Evolutionary conservation across 2,329 filamentous ascomycete species (phyloP).

Genomic region (Aspergillus niger): DNA sequence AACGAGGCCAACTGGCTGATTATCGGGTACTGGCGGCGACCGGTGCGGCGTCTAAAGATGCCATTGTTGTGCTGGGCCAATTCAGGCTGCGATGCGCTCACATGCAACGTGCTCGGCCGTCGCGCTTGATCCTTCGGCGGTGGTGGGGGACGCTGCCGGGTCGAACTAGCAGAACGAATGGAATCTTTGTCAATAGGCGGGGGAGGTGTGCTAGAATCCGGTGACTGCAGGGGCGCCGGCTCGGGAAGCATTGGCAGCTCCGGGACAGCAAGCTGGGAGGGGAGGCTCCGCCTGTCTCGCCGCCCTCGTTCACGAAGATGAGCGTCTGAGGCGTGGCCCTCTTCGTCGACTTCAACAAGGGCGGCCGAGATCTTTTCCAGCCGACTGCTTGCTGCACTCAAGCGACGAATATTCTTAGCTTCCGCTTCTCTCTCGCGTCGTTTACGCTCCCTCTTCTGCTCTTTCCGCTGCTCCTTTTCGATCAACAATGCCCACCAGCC

Average conservation of each 20-base stretch:
- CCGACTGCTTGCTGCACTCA: slow-evolving; percentile 87
- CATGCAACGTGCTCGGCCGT: slow-evolving; percentile 80
- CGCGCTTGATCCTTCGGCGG: slow-evolving; percentile 84
- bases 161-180: slow-evolving; percentile 73
- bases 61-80: slow-evolving; percentile 59
- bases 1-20: slow-evolving; percentile 67
- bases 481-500: slow-evolving; percentile 96
- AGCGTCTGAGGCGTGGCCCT: slow-evolving; percentile 57
- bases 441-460: slow-evolving; percentile 75
- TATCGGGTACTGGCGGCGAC: slow-evolving; percentile 62
- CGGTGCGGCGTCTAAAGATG: slow-evolving; percentile 56
- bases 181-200: slow-evolving; percentile 74
- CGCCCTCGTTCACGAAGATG: slow-evolving; percentile 73
- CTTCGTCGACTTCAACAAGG: slow-evolving; percentile 77
- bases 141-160: slow-evolving; percentile 72
- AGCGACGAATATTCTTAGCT: slow-evolving; percentile 72
- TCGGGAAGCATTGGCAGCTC: slow-evolving; percentile 80
- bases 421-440: slow-evolving; percentile 83
- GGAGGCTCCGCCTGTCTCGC: slow-evolving; percentile 72
- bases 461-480: slow-evolving; percentile 92
- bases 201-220: slow-evolving; percentile 53
- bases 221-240: slow-evolving; percentile 38
- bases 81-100: slow-evolving; percentile 72
- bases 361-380: slow-evolving; percentile 78
- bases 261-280: slow-evolving; percentile 63